phyloP scores from a whole-genome alignment of 2,329 filamentous ascomycete species.

The Penicillium polonicum region DNA sequence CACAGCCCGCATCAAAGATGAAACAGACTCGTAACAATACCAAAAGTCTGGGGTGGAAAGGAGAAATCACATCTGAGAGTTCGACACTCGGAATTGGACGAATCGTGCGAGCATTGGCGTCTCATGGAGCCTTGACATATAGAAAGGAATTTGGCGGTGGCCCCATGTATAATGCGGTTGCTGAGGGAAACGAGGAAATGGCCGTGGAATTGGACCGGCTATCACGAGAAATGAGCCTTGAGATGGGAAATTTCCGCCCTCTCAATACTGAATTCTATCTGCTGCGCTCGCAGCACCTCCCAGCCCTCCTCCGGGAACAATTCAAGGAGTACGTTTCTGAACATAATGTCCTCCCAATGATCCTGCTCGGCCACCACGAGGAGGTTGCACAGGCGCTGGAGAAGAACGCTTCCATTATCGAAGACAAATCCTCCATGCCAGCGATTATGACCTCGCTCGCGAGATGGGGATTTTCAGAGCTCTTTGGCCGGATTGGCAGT shows the following conservation, averaged over 20 bases:
- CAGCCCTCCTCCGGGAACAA: not conserved
- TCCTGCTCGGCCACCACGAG: conserved; percentile 4
- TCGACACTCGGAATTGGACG: conserved; percentile 11
- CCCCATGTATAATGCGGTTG: conserved; percentile 8
- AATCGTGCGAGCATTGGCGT: conserved; percentile 13
- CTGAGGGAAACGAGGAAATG: conserved; percentile 14
- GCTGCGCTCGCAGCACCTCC: conserved; percentile 5
- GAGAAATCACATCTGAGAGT: conserved; percentile 15
- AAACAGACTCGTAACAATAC: not conserved
- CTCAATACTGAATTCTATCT: not conserved
- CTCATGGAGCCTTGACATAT: conserved; percentile 7
- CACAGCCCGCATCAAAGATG: not conserved
- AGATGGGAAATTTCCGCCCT: not conserved
- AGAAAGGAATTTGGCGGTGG: not conserved
- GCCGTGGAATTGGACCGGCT: conserved; percentile 5
- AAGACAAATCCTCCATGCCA: not conserved
- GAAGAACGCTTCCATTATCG: not conserved
- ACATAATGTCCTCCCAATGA: conserved; percentile 5
- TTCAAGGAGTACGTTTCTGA: conserved; percentile 1
- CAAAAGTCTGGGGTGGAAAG: conserved; percentile 12
- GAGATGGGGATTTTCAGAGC: conserved; percentile 19
- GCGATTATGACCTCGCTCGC: conserved; percentile 14
- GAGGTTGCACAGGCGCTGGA: conserved; percentile 15
- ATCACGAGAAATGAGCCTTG: not conserved
- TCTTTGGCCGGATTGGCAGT: conserved; percentile 15